These are phyloP conservation scores for Gypsophila paniculata DNA, from an alignment of 179 eudicot species.

Conservation along the genomic window DNA sequence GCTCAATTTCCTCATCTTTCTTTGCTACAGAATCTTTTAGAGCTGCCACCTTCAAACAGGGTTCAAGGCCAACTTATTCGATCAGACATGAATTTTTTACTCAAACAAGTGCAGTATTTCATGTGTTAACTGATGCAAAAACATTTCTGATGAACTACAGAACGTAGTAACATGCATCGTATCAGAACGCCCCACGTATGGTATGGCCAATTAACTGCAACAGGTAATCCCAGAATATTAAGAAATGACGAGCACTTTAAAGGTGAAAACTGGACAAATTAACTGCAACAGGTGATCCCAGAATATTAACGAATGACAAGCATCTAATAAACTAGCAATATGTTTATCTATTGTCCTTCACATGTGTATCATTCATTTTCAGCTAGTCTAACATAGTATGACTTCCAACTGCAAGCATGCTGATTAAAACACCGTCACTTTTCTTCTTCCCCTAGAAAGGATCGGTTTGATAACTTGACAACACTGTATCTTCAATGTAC, in stretches of 20 bases:
- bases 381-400: not conserved
- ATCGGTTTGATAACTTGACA: not conserved
- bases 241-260: not conserved
- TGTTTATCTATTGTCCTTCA: not conserved
- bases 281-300: not conserved
- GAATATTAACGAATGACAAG: not conserved
- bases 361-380: conserved; percentile 1
- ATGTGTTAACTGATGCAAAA: not conserved
- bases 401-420: conserved; percentile 1
- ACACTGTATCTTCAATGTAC: not conserved
- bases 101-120: not conserved
- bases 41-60: conserved; percentile 47
- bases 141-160: not conserved
- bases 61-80: conserved; percentile 1
- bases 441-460: not conserved
- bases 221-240: too few relatives aligned
- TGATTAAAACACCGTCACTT: not conserved
- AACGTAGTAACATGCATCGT: not conserved
- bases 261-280: conserved; percentile 3
- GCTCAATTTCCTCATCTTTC: conserved; percentile 80
- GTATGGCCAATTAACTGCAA: not conserved
- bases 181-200: not conserved
- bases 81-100: not conserved
- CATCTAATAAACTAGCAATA: not conserved
- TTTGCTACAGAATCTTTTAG: conserved; percentile 63